Evolutionary conservation across 495 filamentous ascomycete species (phyloP).

Genomic region (Amphirosellinia nigrospora): DNA sequence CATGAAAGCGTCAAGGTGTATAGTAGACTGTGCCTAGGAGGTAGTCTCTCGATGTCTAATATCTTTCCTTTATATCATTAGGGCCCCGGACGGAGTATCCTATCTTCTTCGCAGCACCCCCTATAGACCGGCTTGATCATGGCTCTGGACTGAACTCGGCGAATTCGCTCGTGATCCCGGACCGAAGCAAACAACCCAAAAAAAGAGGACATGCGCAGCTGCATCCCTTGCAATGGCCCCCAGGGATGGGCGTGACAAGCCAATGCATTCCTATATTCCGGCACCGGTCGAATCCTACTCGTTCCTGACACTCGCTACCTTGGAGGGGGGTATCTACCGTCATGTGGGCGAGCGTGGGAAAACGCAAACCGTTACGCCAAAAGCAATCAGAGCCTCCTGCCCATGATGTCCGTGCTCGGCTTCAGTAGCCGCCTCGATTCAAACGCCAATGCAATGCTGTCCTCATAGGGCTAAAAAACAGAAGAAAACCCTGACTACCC

Average conservation of each 20-base stretch:
- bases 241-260: not conserved
- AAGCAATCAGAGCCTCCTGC: constrained; percentile 34
- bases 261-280: constrained; percentile 2
- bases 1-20: not conserved
- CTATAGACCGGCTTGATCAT: not conserved
- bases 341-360: constrained; percentile 30
- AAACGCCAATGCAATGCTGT: constrained; percentile 42
- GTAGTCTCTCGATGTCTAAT: not conserved
- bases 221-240: constrained; percentile 1
- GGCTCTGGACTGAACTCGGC: not conserved
- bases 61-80: not conserved
- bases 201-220: constrained; percentile 3
- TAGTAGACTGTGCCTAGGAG: not conserved
- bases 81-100: no score
- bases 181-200: not conserved
- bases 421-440: constrained; percentile 22
- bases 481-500: not conserved
- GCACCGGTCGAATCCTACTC: constrained; percentile 6
- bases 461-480: constrained; percentile 1
- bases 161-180: not conserved
- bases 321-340: constrained; percentile 39
- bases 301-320: constrained; percentile 33
- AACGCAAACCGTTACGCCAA: constrained; percentile 43
- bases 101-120: not conserved
- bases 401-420: constrained; percentile 25